Evolutionary conservation across 306 rosid genomes (phyloP).

Genomic region (Malus fusca): DNA sequence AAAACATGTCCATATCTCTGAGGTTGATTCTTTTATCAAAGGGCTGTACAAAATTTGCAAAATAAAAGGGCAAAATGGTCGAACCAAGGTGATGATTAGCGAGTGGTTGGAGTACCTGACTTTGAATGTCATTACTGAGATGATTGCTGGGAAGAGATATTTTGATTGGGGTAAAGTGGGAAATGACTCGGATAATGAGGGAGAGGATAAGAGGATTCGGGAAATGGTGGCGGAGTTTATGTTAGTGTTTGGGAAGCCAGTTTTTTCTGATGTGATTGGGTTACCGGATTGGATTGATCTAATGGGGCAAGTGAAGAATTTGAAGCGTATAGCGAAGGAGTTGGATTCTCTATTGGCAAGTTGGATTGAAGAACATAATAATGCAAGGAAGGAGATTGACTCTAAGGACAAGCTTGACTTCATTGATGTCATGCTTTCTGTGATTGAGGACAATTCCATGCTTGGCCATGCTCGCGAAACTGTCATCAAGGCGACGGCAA

Average conservation of each 20-base stretch:
- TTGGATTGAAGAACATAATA: conserved; percentile 45
- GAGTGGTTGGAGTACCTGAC: conserved; percentile 39
- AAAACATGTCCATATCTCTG: conserved; percentile 24
- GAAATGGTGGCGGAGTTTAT: conserved; percentile 37
- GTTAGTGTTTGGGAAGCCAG: conserved; percentile 33
- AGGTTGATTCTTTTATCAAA: conserved; percentile 20
- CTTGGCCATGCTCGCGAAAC: conserved; percentile 31
- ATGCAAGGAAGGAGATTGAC: not conserved
- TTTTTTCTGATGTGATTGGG: conserved; percentile 38
- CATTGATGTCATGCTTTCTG: conserved; percentile 44
- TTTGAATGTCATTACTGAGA: conserved; percentile 28
- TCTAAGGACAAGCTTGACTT: conserved; percentile 30
- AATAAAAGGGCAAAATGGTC: not conserved
- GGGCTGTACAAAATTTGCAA: conserved; percentile 12
- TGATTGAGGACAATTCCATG: conserved; percentile 28
- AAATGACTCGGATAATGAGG: conserved; percentile 21
- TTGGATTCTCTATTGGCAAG: conserved; percentile 31
- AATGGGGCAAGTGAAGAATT: conserved; percentile 22
- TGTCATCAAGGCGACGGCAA: conserved; percentile 34
- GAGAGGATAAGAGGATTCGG: conserved; percentile 21
- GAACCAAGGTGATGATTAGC: conserved; percentile 28
- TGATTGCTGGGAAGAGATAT: conserved; percentile 48
- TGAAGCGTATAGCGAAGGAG: conserved; percentile 45
- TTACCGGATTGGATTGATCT: conserved; percentile 36
- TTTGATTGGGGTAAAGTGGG: conserved; percentile 27